phyloP scores from a whole-genome alignment of 805 yeast species.

The Myxozyma vanderwaltii region DNA sequence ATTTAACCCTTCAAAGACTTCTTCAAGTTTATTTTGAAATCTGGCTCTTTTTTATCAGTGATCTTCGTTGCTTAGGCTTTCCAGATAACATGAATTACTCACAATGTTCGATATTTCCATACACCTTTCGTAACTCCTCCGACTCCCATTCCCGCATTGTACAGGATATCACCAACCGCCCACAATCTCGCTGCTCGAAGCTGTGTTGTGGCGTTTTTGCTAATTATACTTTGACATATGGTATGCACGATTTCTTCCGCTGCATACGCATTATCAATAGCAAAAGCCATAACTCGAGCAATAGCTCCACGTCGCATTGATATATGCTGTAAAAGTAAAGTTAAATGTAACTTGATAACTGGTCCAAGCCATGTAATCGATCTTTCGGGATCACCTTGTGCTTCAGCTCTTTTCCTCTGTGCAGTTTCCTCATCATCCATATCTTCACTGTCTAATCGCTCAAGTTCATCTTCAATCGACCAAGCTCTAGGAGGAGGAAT shows the following conservation, averaged over 20 bases:
- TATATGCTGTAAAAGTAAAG: slow-evolving; percentile 36
- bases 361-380: slow-evolving; percentile 32
- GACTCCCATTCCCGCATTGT: slow-evolving; percentile 34
- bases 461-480: slow-evolving; percentile 33
- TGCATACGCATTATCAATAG: slow-evolving; percentile 35
- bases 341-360: slow-evolving; percentile 30
- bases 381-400: slow-evolving; percentile 3
- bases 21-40: slow-evolving; percentile 21
- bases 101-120: slow-evolving; percentile 32
- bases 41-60: too few relatives aligned
- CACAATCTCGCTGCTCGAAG: slow-evolving; percentile 35
- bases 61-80: too few relatives aligned
- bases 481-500: slow-evolving; percentile 19
- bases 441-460: slow-evolving; percentile 27
- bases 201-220: slow-evolving; percentile 21
- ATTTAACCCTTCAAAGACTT: slow-evolving; percentile 22
- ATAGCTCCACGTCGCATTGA: slow-evolving; percentile 38
- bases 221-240: slow-evolving; percentile 33
- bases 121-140: slow-evolving; percentile 27
- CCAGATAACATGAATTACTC: slow-evolving; percentile 15
- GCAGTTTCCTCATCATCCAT: slow-evolving; percentile 16
- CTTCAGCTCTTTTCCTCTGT: slow-evolving; percentile 1
- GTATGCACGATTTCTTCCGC: slow-evolving; percentile 36
- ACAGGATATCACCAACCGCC: slow-evolving; percentile 38
- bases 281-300: slow-evolving; percentile 41